Base-by-base conservation (phyloP, 345 rosid species). In the Gossypium raimondii region DNA sequence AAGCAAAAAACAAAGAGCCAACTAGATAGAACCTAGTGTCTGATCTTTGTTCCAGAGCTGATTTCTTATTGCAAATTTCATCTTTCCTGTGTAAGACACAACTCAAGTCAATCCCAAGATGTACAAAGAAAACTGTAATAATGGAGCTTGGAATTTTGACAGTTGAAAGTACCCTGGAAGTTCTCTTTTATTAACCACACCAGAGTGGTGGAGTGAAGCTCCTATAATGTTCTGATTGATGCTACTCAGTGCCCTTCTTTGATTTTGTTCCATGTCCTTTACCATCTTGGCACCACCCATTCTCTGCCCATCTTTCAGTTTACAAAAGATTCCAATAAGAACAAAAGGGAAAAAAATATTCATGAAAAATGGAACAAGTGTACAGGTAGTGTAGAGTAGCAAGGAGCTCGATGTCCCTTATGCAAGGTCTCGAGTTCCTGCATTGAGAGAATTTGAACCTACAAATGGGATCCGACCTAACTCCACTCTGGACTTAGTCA, bases 21-120 rank as follows among this genome's bases (percentile, higher is more conserved):
- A 11, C 45, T 20, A 4, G 52, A 20, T 44, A 18, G 53, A 45
- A 66, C 70, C 70, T 66, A 11, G 53, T 20, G 24, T 59, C 63
- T 66, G 70, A 52, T 45, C 70, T 66, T 66, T 66, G 53, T 24
- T 66, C 53, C 70, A 66, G 10, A 66, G 34, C 70, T 2, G 53
- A 44, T 20, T 44, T 66, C 70, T 66, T 66, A 5, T 20, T 66
- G 53, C 70, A 66, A 66, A 66, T 8, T 11, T 22, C 63, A 24
- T 59, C 38, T 59, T 59, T 24, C 16, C 63, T 59, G 63, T 24
- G 2, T 24, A 22, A 0, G 17, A 24, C 34, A 24, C 14, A 24
- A 24, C 27, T 59, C 16, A 59, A 24, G 17, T 24, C 63, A 59
- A 22, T 24, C 25, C 25, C 38, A 24, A 59, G 16, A 24, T 11